These are phyloP conservation scores for Effrenium voratum DNA, from an alignment of 73 alveolate genomes.

Conservation along the genomic window DNA sequence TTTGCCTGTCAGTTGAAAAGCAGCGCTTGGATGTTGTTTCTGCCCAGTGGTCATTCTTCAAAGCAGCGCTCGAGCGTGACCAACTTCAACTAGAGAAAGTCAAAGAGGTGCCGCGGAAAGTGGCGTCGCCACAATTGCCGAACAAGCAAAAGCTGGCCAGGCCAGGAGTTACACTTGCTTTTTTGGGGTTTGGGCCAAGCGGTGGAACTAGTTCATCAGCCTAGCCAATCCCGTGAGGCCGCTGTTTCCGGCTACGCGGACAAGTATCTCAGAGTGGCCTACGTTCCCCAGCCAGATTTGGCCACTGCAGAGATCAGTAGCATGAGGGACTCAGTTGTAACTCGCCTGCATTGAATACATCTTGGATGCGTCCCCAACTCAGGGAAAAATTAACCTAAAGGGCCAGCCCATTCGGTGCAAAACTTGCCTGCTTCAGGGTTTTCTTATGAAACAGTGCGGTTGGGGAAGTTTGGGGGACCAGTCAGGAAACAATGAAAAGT, in stretches of 20 bases:
- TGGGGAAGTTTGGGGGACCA: no score
- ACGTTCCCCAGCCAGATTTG: neutral
- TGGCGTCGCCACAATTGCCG: neutral
- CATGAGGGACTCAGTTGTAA: slow-evolving; percentile 10
- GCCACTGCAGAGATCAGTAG: neutral
- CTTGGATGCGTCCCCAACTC: no score
- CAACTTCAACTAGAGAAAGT: neutral
- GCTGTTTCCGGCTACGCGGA: slow-evolving; percentile 20
- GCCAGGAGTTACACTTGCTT: slow-evolving; percentile 7
- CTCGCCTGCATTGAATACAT: neutral
- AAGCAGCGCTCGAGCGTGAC: neutral
- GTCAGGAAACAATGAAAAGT: no score
- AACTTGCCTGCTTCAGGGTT: neutral
- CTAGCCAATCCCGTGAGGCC: no score
- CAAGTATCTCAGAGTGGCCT: slow-evolving; percentile 8
- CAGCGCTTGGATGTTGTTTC: slow-evolving; percentile 12
- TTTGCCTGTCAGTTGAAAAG: neutral
- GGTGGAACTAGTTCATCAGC: no score
- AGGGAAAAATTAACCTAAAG: no score
- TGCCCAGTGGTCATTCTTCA: slow-evolving; percentile 4
- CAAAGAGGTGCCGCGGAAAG: neutral
- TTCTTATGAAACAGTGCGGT: neutral
- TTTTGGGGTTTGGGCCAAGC: no score
- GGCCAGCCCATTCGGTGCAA: neutral
- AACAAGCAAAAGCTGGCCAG: neutral